Conservation (phyloP, 345 rosid genomes). For the Turnera subulata region DNA sequence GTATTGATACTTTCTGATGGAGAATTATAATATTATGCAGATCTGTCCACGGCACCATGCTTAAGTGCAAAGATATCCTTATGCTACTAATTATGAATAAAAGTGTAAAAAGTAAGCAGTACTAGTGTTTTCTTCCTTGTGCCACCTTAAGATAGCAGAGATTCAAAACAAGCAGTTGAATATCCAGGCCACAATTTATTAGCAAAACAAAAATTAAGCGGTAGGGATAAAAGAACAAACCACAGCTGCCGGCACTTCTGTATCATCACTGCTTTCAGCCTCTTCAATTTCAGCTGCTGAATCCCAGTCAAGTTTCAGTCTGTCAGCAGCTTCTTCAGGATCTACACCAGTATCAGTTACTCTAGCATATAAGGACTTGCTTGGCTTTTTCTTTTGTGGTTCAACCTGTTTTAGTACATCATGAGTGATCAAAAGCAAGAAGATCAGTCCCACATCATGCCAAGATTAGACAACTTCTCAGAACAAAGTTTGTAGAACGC, state of each 20-base stretch:
- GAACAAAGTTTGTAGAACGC: neutral
- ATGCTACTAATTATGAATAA: too few species aligned
- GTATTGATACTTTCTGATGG: too few species aligned
- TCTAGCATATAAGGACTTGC: slow-evolving; percentile 75
- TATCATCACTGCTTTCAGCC: slow-evolving; percentile 39
- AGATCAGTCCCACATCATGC: neutral
- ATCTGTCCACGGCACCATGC: neutral
- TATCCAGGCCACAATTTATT: neutral
- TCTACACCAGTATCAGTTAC: slow-evolving; percentile 83
- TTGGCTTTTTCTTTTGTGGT: slow-evolving; percentile 24
- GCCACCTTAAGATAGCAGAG: neutral
- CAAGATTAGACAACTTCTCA: too few species aligned
- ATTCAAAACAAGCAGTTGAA: neutral
- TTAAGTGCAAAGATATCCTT: neutral
- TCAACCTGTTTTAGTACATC: too few species aligned
- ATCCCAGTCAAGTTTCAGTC: slow-evolving; percentile 90
- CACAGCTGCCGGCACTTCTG: slow-evolving; percentile 67
- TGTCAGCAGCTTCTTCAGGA: slow-evolving; percentile 79
- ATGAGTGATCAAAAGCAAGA: too few species aligned
- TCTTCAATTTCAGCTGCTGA: slow-evolving; percentile 88
- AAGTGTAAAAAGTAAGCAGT: neutral
- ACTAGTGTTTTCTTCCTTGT: neutral
- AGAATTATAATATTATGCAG: neutral
- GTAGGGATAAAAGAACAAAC: slow-evolving; percentile 43
- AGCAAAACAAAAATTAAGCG: slow-evolving; percentile 6